phyloP scores from a whole-genome alignment of 257 asterid genomes.

The Gardenia jasminoides region DNA sequence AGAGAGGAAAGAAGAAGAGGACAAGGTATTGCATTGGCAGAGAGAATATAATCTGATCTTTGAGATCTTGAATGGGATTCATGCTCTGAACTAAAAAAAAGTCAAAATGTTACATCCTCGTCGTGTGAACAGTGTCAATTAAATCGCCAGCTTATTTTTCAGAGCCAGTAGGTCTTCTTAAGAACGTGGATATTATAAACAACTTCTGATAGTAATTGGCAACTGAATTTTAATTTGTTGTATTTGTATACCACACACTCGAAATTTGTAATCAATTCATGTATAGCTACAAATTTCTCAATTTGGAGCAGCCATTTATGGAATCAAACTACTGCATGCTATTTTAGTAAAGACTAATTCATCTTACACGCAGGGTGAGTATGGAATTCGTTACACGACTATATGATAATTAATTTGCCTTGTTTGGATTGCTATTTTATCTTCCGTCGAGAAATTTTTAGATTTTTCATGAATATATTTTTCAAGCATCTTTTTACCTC shows the following conservation, averaged over 20 bases:
- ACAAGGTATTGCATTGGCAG: constrained; percentile 12
- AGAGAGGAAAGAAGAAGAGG: constrained; percentile 3
- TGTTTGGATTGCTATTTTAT: too few relatives aligned
- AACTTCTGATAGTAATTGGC: neutral
- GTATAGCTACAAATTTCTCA: neutral
- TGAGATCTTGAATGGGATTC: constrained; percentile 22
- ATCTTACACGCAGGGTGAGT: neutral
- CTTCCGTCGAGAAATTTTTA: too few relatives aligned
- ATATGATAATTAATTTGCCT: too few relatives aligned
- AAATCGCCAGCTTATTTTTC: constrained; percentile 2
- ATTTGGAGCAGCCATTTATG: neutral
- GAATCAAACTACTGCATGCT: too few relatives aligned
- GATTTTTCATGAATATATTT: too few relatives aligned
- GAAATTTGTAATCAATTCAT: neutral
- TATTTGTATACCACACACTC: neutral
- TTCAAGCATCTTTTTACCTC: too few relatives aligned
- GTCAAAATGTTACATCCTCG: neutral
- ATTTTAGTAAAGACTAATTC: neutral
- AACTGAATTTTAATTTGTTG: neutral
- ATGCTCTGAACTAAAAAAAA: neutral
- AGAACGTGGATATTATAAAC: neutral
- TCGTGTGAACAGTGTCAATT: neutral
- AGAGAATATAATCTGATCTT: constrained; percentile 24
- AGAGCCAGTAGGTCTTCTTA: neutral
- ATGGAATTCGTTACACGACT: neutral